Percentiles rank a stretch among this genome's conserved stretches.
Conservation (phyloP, 2,329 filamentous ascomycete genomes). For the Aspergillus phoenicis region DNA sequence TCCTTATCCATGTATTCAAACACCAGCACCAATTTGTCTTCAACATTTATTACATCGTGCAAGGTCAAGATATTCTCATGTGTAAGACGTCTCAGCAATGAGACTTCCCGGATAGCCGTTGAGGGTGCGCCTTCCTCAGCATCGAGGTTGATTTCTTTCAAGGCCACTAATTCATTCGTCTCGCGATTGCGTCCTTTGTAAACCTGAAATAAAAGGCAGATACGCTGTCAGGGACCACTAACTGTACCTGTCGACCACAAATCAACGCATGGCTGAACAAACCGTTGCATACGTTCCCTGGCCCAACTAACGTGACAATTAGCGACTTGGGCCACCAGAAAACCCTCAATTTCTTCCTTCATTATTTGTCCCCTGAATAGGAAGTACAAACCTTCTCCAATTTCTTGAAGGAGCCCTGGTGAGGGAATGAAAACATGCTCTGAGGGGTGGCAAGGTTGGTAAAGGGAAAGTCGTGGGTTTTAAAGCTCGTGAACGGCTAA, state of each 20-base stretch:
- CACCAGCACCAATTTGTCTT: conserved; percentile 98
- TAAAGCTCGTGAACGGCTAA: neutral
- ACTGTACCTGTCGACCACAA: neutral
- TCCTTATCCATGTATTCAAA: conserved; percentile 99
- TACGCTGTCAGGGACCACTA: neutral
- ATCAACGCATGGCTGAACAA: neutral
- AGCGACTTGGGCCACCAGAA: neutral
- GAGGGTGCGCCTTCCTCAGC: conserved; percentile 89
- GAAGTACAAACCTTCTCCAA: neutral
- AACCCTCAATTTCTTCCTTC: neutral
- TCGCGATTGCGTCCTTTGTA: conserved; percentile 1
- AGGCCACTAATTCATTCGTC: neutral
- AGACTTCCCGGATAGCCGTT: conserved; percentile 95
- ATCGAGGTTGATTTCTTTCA: neutral
- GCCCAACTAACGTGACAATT: neutral
- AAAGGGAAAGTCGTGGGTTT: too few relatives aligned
- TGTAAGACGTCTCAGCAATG: conserved; percentile 97
- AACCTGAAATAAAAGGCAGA: neutral
- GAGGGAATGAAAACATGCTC: neutral
- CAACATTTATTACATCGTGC: conserved; percentile 97
- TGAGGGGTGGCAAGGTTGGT: neutral
- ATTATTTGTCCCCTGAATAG: neutral
- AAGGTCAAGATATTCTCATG: conserved; percentile 96
- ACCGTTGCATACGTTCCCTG: conserved; percentile 6
- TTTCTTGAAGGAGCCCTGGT: neutral